Evolutionary conservation across 768 basidiomycete species (phyloP), one percentile per base, ranked within the genome.

Genomic region (Suillus bovinus): DNA sequence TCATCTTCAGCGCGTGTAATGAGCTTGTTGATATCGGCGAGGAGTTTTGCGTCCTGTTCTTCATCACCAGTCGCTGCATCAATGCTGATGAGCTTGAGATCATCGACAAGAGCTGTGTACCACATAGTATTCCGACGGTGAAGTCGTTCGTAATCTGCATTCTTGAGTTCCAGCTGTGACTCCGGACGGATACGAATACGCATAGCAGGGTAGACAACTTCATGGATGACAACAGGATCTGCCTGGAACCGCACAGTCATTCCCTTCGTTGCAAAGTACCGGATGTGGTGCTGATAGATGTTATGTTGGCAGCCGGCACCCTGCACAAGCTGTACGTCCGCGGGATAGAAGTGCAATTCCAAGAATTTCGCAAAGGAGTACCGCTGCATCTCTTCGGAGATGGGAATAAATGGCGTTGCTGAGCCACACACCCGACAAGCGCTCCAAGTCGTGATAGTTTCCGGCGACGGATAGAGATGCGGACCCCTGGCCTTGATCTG

Each of bases 331-430:
- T 87, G 83, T 69, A 95, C 87, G 65, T 93, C 87, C 38, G 93
- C 86, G 34, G 94, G 95, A 75, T 99, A 97, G 75, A 98, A 98
- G 71, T 94, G 91, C 31, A 96, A 85, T 71, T 99, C 96, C 33
- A 99, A 83, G 74, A 96, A 99, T 69, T 97, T 96, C 39, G 91
- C 93, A 72, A 98, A 96, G 5, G 96, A 98, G 72, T 96, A 94
- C 61, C 89, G 81, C 69, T 93, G 91, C 82, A 96, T 94, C 72
- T 96, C 94, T 68, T 93, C 89, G 2, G 93, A 93, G 42, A 94
- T 87, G 6, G 88, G 89, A 66, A 95, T 91, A 76, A 95, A 92
- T 3, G 93, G 92, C 3, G 93, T 95, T 1, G 88, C 89, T 6
- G 81, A 89, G 34, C 84, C 88, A 71, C 87, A 93, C 29, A 88